Evolutionary conservation across 1,284 basidiomycete genomes (phyloP).

Genomic region (Vanrija sp.): DNA sequence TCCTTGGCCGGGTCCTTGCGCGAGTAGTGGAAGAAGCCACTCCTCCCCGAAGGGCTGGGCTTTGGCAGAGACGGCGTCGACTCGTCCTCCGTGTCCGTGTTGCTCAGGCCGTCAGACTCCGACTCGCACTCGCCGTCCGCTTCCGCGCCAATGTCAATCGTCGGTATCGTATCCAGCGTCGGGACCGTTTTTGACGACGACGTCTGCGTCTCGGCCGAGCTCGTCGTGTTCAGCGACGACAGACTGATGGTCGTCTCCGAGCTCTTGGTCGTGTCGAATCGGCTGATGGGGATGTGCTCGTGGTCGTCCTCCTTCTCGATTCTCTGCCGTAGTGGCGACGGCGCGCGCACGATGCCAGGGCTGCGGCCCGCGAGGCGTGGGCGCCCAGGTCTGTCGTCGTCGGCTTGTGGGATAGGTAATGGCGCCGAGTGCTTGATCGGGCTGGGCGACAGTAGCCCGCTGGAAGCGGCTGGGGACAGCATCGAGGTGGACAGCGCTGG

Average conservation of each 20-base stretch:
- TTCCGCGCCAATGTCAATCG: no score
- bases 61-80: constrained; percentile 9
- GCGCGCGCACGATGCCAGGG: constrained; percentile 20
- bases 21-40: constrained; percentile 3
- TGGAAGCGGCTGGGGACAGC: constrained; percentile 11
- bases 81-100: constrained; percentile 37
- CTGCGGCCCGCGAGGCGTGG: background rate
- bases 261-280: no score
- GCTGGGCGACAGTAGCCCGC: no score
- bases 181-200: background rate
- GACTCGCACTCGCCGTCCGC: constrained; percentile 1
- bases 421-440: no score
- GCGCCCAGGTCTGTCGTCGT: background rate
- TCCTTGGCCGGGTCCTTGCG: constrained; percentile 11
- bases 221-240: constrained; percentile 2
- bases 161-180: background rate
- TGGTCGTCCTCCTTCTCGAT: no score
- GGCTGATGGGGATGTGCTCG: no score
- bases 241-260: no score
- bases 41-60: background rate
- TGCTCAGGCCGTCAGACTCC: constrained; percentile 36
- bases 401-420: no score
- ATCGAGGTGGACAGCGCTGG: constrained; percentile 10
- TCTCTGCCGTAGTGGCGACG: constrained; percentile 33
- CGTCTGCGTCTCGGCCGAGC: background rate